phyloP scores from a whole-genome alignment of 2,329 filamentous ascomycete genomes.

The Colletotrichum camelliae region DNA sequence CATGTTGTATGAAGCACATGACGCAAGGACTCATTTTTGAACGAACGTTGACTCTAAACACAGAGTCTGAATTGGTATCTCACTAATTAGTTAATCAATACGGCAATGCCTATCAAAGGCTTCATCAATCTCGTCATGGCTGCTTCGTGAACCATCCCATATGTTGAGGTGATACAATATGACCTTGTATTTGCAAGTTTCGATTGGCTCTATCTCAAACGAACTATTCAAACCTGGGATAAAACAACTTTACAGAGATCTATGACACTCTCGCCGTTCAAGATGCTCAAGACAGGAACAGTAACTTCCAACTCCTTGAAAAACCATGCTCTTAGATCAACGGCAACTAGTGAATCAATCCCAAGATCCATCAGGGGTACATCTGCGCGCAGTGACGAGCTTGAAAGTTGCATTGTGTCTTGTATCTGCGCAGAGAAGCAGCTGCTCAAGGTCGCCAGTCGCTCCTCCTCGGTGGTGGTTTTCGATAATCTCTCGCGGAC shows the following conservation, averaged over 20 bases:
- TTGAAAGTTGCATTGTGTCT: background rate
- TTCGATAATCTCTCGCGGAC: background rate
- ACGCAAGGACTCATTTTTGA: background rate
- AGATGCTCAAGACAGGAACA: slow-evolving; percentile 49
- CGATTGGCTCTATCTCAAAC: background rate
- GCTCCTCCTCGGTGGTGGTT: background rate
- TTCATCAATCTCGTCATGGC: background rate
- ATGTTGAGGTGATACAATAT: background rate
- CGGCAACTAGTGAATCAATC: slow-evolving; percentile 30
- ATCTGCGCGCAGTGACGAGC: background rate
- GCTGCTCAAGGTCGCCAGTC: background rate
- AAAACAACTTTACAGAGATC: slow-evolving; percentile 2
- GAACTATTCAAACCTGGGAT: background rate
- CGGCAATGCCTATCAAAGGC: background rate
- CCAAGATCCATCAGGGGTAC: slow-evolving; percentile 22
- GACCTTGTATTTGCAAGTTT: background rate
- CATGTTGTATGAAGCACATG: no score
- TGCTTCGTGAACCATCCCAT: background rate
- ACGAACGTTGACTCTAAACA: background rate
- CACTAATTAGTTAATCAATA: background rate
- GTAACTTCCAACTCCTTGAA: slow-evolving; percentile 46
- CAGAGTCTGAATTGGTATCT: background rate
- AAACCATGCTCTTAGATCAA: slow-evolving; percentile 52
- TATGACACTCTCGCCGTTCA: slow-evolving; percentile 34
- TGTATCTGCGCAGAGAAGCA: background rate